Evolutionary conservation across 169 alveolate species (phyloP), one percentile per base, ranked within the genome.

Genomic region (Amoebophrya sp.): DNA sequence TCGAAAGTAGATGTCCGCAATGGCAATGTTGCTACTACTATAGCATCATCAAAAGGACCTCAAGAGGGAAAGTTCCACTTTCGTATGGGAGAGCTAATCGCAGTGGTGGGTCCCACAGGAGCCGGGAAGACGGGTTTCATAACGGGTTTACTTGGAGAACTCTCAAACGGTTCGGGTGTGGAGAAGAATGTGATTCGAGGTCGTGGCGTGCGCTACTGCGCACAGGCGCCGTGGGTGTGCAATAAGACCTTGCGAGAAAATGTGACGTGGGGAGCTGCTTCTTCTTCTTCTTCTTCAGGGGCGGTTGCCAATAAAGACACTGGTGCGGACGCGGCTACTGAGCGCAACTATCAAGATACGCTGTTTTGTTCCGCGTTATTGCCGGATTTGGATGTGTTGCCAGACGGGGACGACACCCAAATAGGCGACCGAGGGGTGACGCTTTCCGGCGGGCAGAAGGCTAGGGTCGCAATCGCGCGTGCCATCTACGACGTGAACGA

Each of bases 161-260:
- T 65, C 2, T 6, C 33, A 6, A 26, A 65, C 83, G 2, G n/a
- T 1, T 26, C 39, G 38, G 83, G 83, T 6, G 83, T 65, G 38
- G 33, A 1, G 83, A 29, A 36, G 36, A 65, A 65, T 36, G 3
- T 65, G 36, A 26, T 65, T 36, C 2, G 26, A 65, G 83, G 83
- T 26, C 83, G 83, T 65, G 83, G 83, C 83, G 83, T 65, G 38
- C 83, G 83, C 26, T 65, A 65, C 83, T 65, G 83, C 83, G 83
- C 83, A 10, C 83, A 65, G 83, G 10, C 2, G 12, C 83, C 83
- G 83, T 65, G 83, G 83, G 83, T 65, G 2, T 65, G 83, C 83
- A 65, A 65, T 36, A 65, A 65, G n/a, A 6, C 83, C 36, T 26
- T 65, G 38, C 83, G 83, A 10, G 83, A 65, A 29, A 65, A 65